Conservation (phyloP, 2,329 filamentous ascomycete species). For the Fusarium acutatum region DNA sequence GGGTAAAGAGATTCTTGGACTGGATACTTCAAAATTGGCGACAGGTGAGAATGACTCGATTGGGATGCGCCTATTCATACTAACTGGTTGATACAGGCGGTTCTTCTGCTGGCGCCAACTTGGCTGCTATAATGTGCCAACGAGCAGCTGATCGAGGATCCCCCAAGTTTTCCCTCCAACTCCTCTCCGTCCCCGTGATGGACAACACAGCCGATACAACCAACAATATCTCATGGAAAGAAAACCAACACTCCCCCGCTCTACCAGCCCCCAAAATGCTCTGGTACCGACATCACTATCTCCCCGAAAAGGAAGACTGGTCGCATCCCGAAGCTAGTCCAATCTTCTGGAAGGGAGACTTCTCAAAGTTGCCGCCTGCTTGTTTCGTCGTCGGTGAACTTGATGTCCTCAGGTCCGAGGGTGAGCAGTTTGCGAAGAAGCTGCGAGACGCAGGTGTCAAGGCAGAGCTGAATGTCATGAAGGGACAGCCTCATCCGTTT, state of each 20-base stretch:
- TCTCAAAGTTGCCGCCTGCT: neutral
- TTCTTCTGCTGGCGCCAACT: conserved; percentile 7
- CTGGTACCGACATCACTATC: conserved; percentile 8
- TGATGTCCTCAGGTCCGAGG: neutral
- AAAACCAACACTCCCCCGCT: neutral
- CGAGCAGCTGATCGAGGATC: neutral
- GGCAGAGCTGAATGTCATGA: neutral
- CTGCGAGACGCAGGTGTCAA: neutral
- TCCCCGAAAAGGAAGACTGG: neutral
- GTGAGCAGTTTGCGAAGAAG: conserved; percentile 7
- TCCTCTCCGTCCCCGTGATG: conserved; percentile 10
- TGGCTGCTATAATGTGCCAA: conserved; percentile 17
- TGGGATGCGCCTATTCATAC: accelerated
- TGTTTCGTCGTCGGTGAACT: conserved; percentile 16
- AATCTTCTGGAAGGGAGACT: neutral
- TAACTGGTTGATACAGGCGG: neutral
- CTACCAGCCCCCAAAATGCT: conserved; percentile 8
- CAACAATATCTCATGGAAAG: conserved; percentile 4
- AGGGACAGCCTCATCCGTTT: conserved; percentile 7
- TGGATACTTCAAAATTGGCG: neutral
- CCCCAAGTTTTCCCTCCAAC: neutral
- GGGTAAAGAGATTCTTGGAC: accelerated
- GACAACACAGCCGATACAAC: neutral
- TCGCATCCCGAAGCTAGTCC: neutral
- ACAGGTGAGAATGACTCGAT: neutral